Evolutionary conservation across 768 basidiomycete genomes (phyloP).

Genomic region (Tremella fuciformis): DNA sequence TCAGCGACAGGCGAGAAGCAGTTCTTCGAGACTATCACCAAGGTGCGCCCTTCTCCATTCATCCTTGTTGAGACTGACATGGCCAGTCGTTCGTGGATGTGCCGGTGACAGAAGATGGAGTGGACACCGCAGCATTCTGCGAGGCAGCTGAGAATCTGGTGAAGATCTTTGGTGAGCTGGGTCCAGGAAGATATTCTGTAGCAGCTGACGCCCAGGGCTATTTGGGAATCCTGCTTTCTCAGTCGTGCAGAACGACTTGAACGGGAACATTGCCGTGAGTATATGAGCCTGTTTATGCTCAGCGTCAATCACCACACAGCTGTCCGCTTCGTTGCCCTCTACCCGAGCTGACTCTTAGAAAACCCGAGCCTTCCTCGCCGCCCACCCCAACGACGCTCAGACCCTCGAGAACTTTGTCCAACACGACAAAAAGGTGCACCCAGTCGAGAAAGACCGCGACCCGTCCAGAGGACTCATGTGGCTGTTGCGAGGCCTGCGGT

Average conservation of each 20-base stretch:
- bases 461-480: constrained; percentile 92
- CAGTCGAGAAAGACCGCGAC: constrained; percentile 58
- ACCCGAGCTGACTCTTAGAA: constrained; percentile 60
- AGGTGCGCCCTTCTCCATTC: constrained; percentile 25
- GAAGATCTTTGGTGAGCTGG: constrained; percentile 74
- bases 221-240: constrained; percentile 80
- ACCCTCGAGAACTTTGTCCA: constrained; percentile 81
- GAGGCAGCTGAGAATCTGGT: constrained; percentile 85
- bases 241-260: constrained; percentile 79
- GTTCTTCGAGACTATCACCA: constrained; percentile 50
- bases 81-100: constrained; percentile 89
- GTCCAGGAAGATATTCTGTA: neutral
- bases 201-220: constrained; percentile 60
- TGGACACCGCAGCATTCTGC: constrained; percentile 83
- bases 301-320: neutral
- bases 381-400: constrained; percentile 62
- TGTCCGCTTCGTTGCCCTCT: neutral
- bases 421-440: constrained; percentile 78
- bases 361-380: constrained; percentile 75
- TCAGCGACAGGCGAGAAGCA: constrained; percentile 30
- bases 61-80: constrained; percentile 1
- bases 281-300: neutral
- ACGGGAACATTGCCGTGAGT: constrained; percentile 83
- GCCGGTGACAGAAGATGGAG: constrained; percentile 74
- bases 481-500: constrained; percentile 80